Base-by-base conservation (phyloP, 305 asterid genomes). In the Ajuga reptans region DNA sequence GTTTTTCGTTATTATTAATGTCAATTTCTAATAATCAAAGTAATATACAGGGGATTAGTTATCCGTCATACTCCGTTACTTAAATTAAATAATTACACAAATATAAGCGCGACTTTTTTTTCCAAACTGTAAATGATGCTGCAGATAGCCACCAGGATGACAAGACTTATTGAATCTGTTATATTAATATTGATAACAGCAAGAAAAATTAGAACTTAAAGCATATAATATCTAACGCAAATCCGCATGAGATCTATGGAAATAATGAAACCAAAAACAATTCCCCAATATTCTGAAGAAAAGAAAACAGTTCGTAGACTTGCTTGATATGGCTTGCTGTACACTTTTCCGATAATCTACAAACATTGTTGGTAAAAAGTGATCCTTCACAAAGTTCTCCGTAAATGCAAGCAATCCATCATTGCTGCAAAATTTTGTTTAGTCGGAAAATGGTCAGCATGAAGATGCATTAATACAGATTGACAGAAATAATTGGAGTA, bases 381-480 rank as follows among this genome's bases (percentile, higher is more conserved):
- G 99, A 83, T 94, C 99, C 84, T 94, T 94, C 87, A 94, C 95
- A 79, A 94, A 94, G 84, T 88, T 94, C 80, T 94, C 99, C 71
- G 87, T 86, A 79, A 94, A 94, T 37, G 93, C 86, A 80, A 94
- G 86, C 82, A 94, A 83, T 62, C 96, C 96, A 81, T 94, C 99
- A 71, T 91, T 94, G 84, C 99, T 94, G 96, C 86, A 82, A 80
- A 71, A 66, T 18, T 9, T 69, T 60, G 69, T 75, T 64, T 51
- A 52, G 47, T 9, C 54, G 52, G 72, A 39, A 76, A 62, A 66
- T 53, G 64, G 64, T 72, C 71, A 64, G 24, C 81, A 72, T 71
- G 67, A 72, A 77, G 39, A 55, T 45, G 34, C 64, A 69, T 39
- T 61, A 50, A 77, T 21, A 47, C 34, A 49, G 33, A 67, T 39